Conservation (phyloP, 768 basidiomycete genomes). For the Trametes cinnabarina region DNA sequence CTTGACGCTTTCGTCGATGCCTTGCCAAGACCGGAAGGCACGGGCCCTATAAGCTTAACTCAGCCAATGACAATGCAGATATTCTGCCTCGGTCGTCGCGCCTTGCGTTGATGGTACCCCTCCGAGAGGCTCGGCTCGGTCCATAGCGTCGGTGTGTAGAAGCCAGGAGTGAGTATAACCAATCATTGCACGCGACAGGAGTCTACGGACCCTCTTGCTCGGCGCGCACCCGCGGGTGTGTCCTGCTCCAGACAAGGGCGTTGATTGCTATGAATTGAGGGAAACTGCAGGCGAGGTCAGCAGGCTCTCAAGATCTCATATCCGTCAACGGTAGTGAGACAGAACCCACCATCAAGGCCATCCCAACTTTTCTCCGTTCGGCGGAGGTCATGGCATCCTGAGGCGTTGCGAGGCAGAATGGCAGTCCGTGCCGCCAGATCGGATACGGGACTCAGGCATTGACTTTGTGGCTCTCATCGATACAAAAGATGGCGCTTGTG, state of each 20-base stretch:
- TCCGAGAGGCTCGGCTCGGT: neutral
- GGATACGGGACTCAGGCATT: neutral
- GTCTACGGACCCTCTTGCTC: neutral
- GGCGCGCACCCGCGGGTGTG: neutral
- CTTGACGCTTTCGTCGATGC: neutral
- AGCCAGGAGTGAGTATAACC: neutral
- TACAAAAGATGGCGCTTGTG: neutral
- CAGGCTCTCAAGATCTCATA: constrained; percentile 9
- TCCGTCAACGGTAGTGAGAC: constrained; percentile 11
- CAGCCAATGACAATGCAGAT: neutral
- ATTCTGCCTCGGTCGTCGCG: neutral
- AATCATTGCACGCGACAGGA: neutral
- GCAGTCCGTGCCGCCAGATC: neutral
- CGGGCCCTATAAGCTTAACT: neutral
- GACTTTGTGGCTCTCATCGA: neutral
- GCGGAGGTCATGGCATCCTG: neutral
- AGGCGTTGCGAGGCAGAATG: neutral
- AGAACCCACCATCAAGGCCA: neutral
- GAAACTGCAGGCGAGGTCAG: neutral
- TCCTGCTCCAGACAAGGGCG: neutral
- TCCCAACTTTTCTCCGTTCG: neutral
- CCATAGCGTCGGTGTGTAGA: constrained; percentile 9
- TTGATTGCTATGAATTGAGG: constrained; percentile 2
- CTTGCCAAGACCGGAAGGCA: neutral
- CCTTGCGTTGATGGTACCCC: neutral